These are phyloP conservation scores for Epichloe coenophiala DNA, from an alignment of 2,329 filamentous ascomycete genomes.

Conservation along the genomic window DNA sequence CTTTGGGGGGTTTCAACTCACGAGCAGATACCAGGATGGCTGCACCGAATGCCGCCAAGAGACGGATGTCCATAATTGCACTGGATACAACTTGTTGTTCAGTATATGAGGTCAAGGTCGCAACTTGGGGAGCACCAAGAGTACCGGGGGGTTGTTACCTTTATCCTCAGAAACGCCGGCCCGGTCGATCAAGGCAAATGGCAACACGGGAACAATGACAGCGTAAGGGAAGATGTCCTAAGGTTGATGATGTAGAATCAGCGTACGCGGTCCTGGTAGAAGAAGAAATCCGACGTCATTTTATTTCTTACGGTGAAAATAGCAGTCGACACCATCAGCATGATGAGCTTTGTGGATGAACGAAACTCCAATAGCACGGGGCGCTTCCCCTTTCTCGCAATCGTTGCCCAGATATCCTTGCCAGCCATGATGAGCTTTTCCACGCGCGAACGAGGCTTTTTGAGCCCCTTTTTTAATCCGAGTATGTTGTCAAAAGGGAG, in stretches of 20 bases:
- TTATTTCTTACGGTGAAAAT: constrained; percentile 18
- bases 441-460: constrained; percentile 4
- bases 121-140: background rate
- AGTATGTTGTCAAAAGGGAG: background rate
- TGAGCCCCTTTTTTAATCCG: background rate
- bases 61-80: constrained; percentile 24
- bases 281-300: background rate
- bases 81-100: constrained; percentile 1
- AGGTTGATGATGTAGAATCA: background rate
- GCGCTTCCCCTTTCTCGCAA: constrained; percentile 10
- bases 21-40: constrained; percentile 18
- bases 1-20: constrained; percentile 8
- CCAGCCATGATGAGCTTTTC: constrained; percentile 8
- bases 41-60: constrained; percentile 21
- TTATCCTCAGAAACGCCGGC: constrained; percentile 12
- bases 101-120: background rate
- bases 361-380: constrained; percentile 17
- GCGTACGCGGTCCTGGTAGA: background rate
- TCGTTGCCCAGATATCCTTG: constrained; percentile 5
- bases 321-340: constrained; percentile 19
- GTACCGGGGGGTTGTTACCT: constrained; percentile 2
- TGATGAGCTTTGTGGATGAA: constrained; percentile 19
- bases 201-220: constrained; percentile 21
- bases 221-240: constrained; percentile 23
- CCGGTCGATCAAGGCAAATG: constrained; percentile 16